Evolutionary conservation across 192 early-diverging fungal genomes (phyloP).

Genomic region (Phycomyces nitens): DNA sequence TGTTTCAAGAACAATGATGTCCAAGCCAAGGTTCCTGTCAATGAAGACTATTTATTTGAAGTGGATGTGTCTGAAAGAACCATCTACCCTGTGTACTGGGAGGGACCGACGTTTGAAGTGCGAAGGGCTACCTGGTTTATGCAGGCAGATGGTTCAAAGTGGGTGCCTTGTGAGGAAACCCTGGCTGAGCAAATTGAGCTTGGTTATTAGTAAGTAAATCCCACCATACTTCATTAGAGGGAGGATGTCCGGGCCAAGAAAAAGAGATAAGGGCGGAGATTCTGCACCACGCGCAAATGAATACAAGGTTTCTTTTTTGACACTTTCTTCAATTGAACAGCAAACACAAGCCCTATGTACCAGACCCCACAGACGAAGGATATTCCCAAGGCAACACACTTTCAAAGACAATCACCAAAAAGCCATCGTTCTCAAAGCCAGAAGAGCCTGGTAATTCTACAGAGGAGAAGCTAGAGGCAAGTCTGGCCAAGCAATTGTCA

Average conservation of each 20-base stretch:
- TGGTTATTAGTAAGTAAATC: slow-evolving; percentile 65
- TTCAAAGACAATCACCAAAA: not conserved
- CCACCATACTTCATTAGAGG: no score
- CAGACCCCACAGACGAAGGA: not conserved
- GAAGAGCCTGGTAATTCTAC: slow-evolving; percentile 3
- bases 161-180: slow-evolving; percentile 80
- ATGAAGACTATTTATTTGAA: slow-evolving; percentile 80
- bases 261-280: slow-evolving; percentile 1
- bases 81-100: slow-evolving; percentile 74
- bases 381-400: not conserved
- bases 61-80: slow-evolving; percentile 68
- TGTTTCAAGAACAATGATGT: slow-evolving; percentile 26
- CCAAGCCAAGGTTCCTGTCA: slow-evolving; percentile 55
- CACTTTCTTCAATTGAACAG: slow-evolving; percentile 6
- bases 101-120: slow-evolving; percentile 77
- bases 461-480: slow-evolving; percentile 33
- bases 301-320: not conserved
- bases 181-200: slow-evolving; percentile 76
- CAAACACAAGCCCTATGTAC: slow-evolving; percentile 30
- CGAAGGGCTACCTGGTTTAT: slow-evolving; percentile 84
- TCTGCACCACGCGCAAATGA: not conserved
- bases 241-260: no score
- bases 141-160: slow-evolving; percentile 56
- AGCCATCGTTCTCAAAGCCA: not conserved
- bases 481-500: slow-evolving; percentile 22